phyloP scores from a whole-genome alignment of 495 filamentous ascomycete species.

The Penicillium diatomitis region DNA sequence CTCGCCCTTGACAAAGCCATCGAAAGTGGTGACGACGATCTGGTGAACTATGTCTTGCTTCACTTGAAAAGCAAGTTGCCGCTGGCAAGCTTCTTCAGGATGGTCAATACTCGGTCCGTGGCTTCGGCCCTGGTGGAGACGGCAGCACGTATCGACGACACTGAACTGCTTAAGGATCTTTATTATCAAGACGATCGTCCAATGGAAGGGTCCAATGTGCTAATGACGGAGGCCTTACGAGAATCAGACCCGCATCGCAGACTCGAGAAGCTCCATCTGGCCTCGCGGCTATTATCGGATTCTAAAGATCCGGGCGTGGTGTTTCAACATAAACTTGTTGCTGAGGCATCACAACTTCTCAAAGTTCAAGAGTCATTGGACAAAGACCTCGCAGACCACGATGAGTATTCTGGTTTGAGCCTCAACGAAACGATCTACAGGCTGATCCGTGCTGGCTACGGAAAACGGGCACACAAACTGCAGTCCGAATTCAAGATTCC shows the following conservation, averaged over 20 bases:
- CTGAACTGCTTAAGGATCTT: slow-evolving; percentile 81
- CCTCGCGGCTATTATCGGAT: slow-evolving; percentile 71
- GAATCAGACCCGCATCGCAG: slow-evolving; percentile 53
- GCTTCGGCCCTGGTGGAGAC: slow-evolving; percentile 87
- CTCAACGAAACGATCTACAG: slow-evolving; percentile 88
- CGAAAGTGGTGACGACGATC: slow-evolving; percentile 87
- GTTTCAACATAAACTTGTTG: slow-evolving; percentile 64
- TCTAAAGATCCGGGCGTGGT: slow-evolving; percentile 60
- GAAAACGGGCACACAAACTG: slow-evolving; percentile 72
- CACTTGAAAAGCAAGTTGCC: slow-evolving; percentile 87
- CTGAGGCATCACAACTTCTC: slow-evolving; percentile 71
- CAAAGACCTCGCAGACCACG: slow-evolving; percentile 56
- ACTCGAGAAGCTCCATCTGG: slow-evolving; percentile 77
- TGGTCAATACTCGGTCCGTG: slow-evolving; percentile 76
- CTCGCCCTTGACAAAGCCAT: slow-evolving; percentile 95
- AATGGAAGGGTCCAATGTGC: slow-evolving; percentile 77
- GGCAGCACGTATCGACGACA: slow-evolving; percentile 65
- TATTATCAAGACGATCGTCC: slow-evolving; percentile 97
- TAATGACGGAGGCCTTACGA: slow-evolving; percentile 68
- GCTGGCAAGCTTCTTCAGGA: slow-evolving; percentile 83
- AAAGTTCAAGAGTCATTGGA: slow-evolving; percentile 78
- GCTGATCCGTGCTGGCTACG: slow-evolving; percentile 63
- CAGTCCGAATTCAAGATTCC: slow-evolving; percentile 87
- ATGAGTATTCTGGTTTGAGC: slow-evolving; percentile 70
- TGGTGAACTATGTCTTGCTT: slow-evolving; percentile 81